Base-by-base conservation (phyloP, 2,329 filamentous ascomycete genomes). In the Xylariales sp. region DNA sequence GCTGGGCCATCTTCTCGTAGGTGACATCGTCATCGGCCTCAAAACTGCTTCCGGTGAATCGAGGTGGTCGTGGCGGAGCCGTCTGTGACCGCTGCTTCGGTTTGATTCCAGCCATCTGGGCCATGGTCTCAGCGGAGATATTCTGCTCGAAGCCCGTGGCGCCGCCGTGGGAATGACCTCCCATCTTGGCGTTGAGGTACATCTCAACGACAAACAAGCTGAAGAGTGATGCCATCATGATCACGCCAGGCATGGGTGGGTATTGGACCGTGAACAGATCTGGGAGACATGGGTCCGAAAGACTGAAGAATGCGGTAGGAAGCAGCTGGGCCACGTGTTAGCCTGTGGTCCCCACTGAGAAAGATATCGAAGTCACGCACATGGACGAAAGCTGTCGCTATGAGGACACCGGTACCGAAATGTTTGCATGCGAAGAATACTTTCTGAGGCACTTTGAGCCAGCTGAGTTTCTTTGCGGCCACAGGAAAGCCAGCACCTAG, bases 351-450 rank as follows among this genome's bases (percentile, higher is more conserved):
- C 21, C 4, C 28, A 4, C 5, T 11, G 16, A 12, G 24, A 31
- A 3, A 18, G 22, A 15, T 12, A 9, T 11, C 3, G 28, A 6
- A 7, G 31, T 28, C 12, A 60, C 69, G 51, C 53, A 80, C 70
- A 69, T 87, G 83, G 15, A 86, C 82, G 50, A 87, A 87, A 3
- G 83, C 83, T 2, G 83, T 87, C 19, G 83, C 82, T 43, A 87
- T 76, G 27, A 87, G 67, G 14, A 87, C 83, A 46, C 83, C 83
- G 1, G 83, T 87, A 56, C 83, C 80, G 48, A 84, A 83, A 52
- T 81, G 77, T 51, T 81, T 81, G 61, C 75, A 80, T 42, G 76
- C 72, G 55, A 81, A 81, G 59, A 81, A 80, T 22, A 77, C 55
- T 48, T 68, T 71, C 2, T 71, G 63, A 0, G 76, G 74, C 7